A percentile compares a stretch with the other conserved stretches of the same genome.
phyloP scores from a whole-genome alignment of 352 stramenopile genomes.

The Globisporangium paddicum region DNA sequence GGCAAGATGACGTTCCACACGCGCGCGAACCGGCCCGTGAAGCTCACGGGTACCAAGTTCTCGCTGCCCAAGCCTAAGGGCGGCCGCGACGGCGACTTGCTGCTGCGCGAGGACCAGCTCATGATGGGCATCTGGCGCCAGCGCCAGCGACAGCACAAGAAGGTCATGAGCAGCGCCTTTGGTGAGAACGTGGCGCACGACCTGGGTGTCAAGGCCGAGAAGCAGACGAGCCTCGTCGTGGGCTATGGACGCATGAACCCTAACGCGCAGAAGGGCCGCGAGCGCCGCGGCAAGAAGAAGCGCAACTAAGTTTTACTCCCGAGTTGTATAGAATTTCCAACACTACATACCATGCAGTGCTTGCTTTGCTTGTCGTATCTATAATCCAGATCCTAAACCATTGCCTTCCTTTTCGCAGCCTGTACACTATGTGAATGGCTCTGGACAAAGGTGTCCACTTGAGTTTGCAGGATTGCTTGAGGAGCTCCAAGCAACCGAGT shows the following conservation, averaged over 20 bases:
- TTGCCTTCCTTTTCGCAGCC: not conserved
- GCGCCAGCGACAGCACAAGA: slow-evolving; percentile 89
- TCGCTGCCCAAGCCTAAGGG: slow-evolving; percentile 95
- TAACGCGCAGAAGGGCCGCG: slow-evolving; percentile 94
- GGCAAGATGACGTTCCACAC: slow-evolving; percentile 88
- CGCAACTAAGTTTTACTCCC: slow-evolving; percentile 42
- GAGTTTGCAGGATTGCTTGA: too few species aligned
- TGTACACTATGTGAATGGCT: too few species aligned
- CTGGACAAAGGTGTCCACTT: not conserved
- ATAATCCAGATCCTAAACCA: not conserved
- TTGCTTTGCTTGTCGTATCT: not conserved
- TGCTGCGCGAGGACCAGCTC: slow-evolving; percentile 97
- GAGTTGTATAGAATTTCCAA: not conserved
- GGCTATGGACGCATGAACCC: slow-evolving; percentile 95
- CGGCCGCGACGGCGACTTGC: slow-evolving; percentile 91
- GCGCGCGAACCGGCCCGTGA: slow-evolving; percentile 75
- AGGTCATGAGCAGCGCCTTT: slow-evolving; percentile 92
- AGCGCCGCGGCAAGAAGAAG: slow-evolving; percentile 98
- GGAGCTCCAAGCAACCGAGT: too few species aligned
- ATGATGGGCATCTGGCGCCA: slow-evolving; percentile 96
- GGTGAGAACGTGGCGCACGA: slow-evolving; percentile 93
- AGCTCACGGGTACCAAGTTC: slow-evolving; percentile 96
- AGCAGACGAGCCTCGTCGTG: slow-evolving; percentile 87
- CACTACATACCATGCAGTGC: not conserved
- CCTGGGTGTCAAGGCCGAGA: slow-evolving; percentile 91